These are phyloP conservation scores for Lactarius deliciosus DNA, from an alignment of 768 basidiomycete genomes.

Conservation along the genomic window DNA sequence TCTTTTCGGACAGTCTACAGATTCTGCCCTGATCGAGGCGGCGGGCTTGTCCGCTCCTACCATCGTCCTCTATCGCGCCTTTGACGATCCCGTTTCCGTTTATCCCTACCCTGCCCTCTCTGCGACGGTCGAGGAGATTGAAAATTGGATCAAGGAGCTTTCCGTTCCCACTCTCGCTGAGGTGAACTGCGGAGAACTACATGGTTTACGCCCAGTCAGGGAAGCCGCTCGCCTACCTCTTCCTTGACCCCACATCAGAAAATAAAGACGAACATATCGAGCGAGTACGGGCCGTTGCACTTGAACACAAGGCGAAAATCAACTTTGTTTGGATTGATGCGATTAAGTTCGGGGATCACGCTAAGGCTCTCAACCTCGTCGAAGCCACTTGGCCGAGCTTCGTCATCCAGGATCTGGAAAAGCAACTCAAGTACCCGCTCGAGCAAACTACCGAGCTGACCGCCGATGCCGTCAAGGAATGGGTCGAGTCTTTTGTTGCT, in stretches of 20 bases:
- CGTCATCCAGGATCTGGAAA: conserved; percentile 82
- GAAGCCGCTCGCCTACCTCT: conserved; percentile 93
- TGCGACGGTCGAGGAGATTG: conserved; percentile 59
- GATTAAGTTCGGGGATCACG: conserved; percentile 92
- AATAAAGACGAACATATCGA: conserved; percentile 65
- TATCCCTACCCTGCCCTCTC: conserved; percentile 64
- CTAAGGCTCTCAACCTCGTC: conserved; percentile 84
- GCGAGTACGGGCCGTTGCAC: conserved; percentile 71
- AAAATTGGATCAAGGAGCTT: conserved; percentile 78
- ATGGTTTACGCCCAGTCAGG: conserved; percentile 73
- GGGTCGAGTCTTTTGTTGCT: conserved; percentile 63
- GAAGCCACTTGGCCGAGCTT: conserved; percentile 92
- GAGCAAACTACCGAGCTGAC: conserved; percentile 67
- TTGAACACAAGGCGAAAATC: conserved; percentile 78
- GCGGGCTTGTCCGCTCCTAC: conserved; percentile 80
- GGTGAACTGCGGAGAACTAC: conserved; percentile 94
- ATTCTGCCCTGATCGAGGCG: conserved; percentile 61
- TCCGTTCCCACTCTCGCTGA: conserved; percentile 88
- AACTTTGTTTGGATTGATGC: conserved; percentile 99
- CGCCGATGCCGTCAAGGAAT: conserved; percentile 52
- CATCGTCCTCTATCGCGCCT: conserved; percentile 87
- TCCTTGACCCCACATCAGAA: conserved; percentile 77
- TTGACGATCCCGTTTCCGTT: conserved; percentile 76
- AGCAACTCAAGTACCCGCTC: conserved; percentile 88
- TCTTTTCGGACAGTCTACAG: conserved; percentile 86